Conservation (phyloP, 805 yeast species). For the Kodamaea restingae region DNA sequence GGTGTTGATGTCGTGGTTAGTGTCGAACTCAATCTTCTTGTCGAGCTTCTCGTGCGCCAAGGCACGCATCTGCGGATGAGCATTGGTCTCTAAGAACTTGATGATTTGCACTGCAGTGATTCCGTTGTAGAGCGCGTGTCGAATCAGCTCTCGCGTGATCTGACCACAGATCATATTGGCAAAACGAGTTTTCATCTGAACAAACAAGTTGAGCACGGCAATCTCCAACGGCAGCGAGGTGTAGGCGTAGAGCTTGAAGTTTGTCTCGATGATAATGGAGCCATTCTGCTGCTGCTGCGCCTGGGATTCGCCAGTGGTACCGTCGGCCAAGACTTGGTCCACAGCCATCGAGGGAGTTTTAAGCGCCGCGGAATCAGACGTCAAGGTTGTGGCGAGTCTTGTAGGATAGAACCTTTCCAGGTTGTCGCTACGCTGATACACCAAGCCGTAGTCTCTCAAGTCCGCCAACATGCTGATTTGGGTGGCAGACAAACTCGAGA, state of each 20-base stretch:
- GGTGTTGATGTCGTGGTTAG: conserved; percentile 45
- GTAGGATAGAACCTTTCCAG: conserved; percentile 82
- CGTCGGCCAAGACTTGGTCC: conserved; percentile 51
- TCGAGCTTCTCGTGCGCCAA: conserved; percentile 65
- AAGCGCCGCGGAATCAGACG: conserved; percentile 73
- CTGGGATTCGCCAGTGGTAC: conserved; percentile 17
- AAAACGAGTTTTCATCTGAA: conserved; percentile 78
- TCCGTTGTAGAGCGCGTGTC: conserved; percentile 80
- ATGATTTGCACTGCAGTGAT: conserved; percentile 94
- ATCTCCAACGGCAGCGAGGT: conserved; percentile 93
- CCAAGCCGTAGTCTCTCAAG: conserved; percentile 85
- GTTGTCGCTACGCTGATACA: conserved; percentile 56
- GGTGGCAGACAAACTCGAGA: conserved; percentile 66
- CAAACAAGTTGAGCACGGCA: conserved; percentile 85
- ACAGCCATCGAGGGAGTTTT: conserved; percentile 73
- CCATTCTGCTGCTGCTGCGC: conserved; percentile 37
- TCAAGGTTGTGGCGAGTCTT: conserved; percentile 79
- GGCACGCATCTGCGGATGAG: conserved; percentile 86
- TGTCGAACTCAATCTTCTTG: conserved; percentile 63
- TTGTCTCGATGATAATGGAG: conserved; percentile 85
- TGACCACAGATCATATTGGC: conserved; percentile 92
- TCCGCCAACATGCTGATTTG: conserved; percentile 86
- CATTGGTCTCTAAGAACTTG: conserved; percentile 83
- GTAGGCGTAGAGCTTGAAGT: conserved; percentile 88
- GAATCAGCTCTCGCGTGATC: conserved; percentile 85